Percentiles rank a stretch among this genome's conserved stretches.
These are phyloP conservation scores for Martiniozyma asiatica DNA, from an alignment of 1,139 yeast genomes.

Conservation along the genomic window DNA sequence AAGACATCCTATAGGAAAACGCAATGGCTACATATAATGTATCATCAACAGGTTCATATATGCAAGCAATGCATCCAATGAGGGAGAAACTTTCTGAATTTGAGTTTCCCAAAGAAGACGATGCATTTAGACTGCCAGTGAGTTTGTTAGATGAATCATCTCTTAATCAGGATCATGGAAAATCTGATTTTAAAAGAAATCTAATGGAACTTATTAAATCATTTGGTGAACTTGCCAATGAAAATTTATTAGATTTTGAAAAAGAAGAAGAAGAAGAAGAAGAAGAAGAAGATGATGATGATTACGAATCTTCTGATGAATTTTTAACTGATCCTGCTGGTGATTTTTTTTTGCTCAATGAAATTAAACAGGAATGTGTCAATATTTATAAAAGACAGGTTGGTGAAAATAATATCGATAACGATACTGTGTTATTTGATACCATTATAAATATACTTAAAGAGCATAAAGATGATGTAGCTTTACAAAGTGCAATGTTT, in stretches of 20 bases:
- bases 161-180: conserved; percentile 10
- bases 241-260: conserved; percentile 13
- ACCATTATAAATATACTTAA: conserved; percentile 22
- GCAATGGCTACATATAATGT: conserved; percentile 34
- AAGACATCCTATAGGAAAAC: no score
- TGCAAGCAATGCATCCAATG: conserved; percentile 69
- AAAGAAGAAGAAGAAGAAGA: conserved; percentile 6
- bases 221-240: conserved; percentile 26
- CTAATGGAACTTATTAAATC: conserved; percentile 27
- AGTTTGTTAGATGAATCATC: conserved; percentile 16
- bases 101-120: conserved; percentile 21
- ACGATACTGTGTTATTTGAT: conserved; percentile 18
- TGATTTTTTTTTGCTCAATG: conserved; percentile 13
- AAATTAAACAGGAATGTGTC: conserved; percentile 27
- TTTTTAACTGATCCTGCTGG: conserved; percentile 5
- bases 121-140: conserved; percentile 17
- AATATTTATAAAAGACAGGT: conserved; percentile 20
- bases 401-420: conserved; percentile 2
- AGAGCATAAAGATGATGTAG: conserved; percentile 38
- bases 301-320: conserved; percentile 4
- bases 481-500: conserved; percentile 53
- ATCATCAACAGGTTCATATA: conserved; percentile 61
- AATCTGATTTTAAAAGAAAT: conserved; percentile 22
- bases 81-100: conserved; percentile 31
- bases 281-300: conserved; percentile 8